Evolutionary conservation across 306 rosid species (phyloP).

Genomic region (Vachellia pachyceras): DNA sequence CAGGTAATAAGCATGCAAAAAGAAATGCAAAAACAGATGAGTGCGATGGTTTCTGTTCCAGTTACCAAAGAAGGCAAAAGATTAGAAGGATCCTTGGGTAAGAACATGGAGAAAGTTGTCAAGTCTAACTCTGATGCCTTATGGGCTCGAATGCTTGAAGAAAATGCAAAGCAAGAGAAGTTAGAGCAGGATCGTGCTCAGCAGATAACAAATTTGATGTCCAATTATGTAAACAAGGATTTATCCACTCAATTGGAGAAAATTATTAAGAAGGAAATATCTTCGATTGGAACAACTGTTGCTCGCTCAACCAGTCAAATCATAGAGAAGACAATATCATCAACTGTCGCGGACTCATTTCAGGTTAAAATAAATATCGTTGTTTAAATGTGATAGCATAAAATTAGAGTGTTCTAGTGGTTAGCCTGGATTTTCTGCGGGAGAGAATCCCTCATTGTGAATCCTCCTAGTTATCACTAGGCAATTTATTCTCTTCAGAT

Average conservation of each 20-base stretch:
- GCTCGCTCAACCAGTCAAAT: conserved; percentile 59
- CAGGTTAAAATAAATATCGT: conserved; percentile 59
- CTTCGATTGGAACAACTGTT: conserved; percentile 61
- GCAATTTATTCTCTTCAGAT: not conserved
- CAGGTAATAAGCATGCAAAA: conserved; percentile 70
- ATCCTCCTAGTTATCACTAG: conserved; percentile 11
- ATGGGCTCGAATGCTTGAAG: conserved; percentile 73
- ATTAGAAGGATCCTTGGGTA: conserved; percentile 68
- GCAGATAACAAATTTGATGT: conserved; percentile 62
- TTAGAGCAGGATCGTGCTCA: conserved; percentile 60
- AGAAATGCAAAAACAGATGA: conserved; percentile 80
- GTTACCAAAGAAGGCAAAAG: conserved; percentile 71
- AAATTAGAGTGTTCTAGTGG: too few species aligned
- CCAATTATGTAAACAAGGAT: conserved; percentile 64
- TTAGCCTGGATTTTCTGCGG: not conserved
- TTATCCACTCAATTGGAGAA: conserved; percentile 63
- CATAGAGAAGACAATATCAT: conserved; percentile 58
- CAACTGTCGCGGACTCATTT: conserved; percentile 60
- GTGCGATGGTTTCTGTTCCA: conserved; percentile 56
- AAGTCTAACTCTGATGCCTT: conserved; percentile 67
- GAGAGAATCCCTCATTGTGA: conserved; percentile 28
- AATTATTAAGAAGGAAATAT: conserved; percentile 69
- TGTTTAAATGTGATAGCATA: conserved; percentile 26
- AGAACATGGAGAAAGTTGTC: conserved; percentile 63
- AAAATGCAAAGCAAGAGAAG: conserved; percentile 70